phyloP scores from a whole-genome alignment of 164 flowering plant genomes.

The Platanus orientalis region DNA sequence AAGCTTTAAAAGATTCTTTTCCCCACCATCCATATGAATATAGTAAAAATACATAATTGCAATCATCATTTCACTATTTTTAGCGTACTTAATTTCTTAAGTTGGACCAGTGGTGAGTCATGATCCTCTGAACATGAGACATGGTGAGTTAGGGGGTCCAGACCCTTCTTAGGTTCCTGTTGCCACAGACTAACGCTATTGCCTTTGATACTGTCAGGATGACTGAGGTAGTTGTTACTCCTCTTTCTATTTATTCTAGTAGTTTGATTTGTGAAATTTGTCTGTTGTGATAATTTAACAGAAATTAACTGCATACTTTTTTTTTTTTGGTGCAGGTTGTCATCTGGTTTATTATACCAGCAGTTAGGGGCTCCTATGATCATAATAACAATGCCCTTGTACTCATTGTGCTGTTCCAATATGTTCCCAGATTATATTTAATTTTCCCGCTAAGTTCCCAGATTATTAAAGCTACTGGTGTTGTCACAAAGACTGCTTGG shows the following conservation, averaged over 20 bases:
- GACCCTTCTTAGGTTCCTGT: too few relatives aligned
- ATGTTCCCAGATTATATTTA: conserved; percentile 80
- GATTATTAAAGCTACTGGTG: conserved; percentile 88
- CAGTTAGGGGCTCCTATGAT: conserved; percentile 48
- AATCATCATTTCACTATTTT: too few relatives aligned
- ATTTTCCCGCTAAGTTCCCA: conserved; percentile 88
- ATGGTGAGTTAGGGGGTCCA: too few relatives aligned
- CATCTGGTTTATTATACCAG: conserved; percentile 84
- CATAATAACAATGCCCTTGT: conserved; percentile 79
- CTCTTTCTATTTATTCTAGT: neutral
- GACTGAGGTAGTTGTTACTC: too few relatives aligned
- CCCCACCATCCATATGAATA: too few relatives aligned
- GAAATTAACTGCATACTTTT: conserved; percentile 3
- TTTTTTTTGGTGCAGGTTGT: conserved; percentile 59
- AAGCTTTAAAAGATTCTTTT: too few relatives aligned
- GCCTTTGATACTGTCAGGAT: too few relatives aligned
- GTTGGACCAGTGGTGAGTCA: too few relatives aligned
- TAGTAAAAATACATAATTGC: too few relatives aligned
- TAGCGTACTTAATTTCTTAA: too few relatives aligned
- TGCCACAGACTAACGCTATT: too few relatives aligned
- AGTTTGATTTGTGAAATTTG: neutral
- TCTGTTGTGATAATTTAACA: neutral
- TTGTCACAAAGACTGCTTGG: conserved; percentile 98
- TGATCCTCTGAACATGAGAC: too few relatives aligned
- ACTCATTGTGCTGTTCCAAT: conserved; percentile 77